These are phyloP conservation scores for Dalbergia cultrata DNA, from an alignment of 306 rosid genomes.

Conservation along the genomic window DNA sequence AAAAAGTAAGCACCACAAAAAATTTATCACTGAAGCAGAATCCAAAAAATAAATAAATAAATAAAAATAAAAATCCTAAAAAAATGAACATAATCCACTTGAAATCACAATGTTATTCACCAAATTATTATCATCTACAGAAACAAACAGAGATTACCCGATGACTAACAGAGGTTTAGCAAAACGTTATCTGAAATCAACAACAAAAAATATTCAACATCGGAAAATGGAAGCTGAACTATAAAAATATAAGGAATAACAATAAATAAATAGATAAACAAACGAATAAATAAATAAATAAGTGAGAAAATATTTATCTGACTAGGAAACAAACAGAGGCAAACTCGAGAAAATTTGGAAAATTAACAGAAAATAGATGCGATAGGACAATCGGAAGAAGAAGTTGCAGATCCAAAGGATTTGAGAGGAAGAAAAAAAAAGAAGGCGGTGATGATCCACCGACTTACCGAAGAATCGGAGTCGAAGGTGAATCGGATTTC, in stretches of 20 bases:
- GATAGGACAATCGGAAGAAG: slow-evolving; percentile 15
- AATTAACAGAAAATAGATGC: not conserved
- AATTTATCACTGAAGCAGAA: slow-evolving; percentile 2
- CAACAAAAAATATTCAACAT: slow-evolving; percentile 7
- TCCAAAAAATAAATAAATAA: not conserved
- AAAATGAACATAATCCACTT: not conserved
- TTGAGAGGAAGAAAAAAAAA: not conserved
- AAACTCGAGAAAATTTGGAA: not conserved
- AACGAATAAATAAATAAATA: not conserved
- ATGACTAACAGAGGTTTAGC: slow-evolving; percentile 21
- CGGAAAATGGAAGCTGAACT: slow-evolving; percentile 23
- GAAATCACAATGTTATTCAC: slow-evolving; percentile 46
- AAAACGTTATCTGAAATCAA: slow-evolving; percentile 18
- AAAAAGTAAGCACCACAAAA: slow-evolving; percentile 34
- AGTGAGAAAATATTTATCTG: slow-evolving; percentile 20
- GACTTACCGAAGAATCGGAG: slow-evolving; percentile 55
- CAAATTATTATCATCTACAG: not conserved
- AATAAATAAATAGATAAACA: not conserved
- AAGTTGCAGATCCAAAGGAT: slow-evolving; percentile 51
- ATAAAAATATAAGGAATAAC: not conserved
- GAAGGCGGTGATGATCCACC: slow-evolving; percentile 48
- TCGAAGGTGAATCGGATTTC: slow-evolving; percentile 29
- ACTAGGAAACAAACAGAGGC: slow-evolving; percentile 1
- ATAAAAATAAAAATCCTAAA: slow-evolving; percentile 9
- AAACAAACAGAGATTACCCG: slow-evolving; percentile 5